Percentiles rank a stretch among this genome's conserved stretches.
These are phyloP conservation scores for Cladophialophora immunda DNA, from an alignment of 2,329 filamentous ascomycete species.

Conservation along the genomic window DNA sequence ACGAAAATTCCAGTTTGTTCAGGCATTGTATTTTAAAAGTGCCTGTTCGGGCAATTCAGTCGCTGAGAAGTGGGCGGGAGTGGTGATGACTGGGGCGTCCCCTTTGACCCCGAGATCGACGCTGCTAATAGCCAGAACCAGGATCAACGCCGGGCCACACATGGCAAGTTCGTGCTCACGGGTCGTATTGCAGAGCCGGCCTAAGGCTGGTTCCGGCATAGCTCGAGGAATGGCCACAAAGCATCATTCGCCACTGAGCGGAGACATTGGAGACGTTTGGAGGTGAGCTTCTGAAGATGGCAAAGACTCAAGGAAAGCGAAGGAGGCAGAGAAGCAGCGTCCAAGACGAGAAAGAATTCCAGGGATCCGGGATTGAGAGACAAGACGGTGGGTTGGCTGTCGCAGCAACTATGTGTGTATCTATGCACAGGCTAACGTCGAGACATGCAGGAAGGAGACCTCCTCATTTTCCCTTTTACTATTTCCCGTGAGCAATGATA, in stretches of 20 bases:
- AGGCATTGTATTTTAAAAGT: constrained; percentile 8
- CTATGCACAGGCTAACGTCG: neutral
- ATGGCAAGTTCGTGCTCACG: constrained; percentile 29
- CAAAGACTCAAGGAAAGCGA: neutral
- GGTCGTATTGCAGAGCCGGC: constrained; percentile 30
- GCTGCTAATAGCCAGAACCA: constrained; percentile 31
- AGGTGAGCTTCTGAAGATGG: constrained; percentile 8
- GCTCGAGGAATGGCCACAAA: constrained; percentile 5
- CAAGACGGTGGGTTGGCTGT: constrained; percentile 11
- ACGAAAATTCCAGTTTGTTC: constrained; percentile 12
- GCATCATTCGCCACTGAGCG: constrained; percentile 28
- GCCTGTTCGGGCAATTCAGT: constrained; percentile 1
- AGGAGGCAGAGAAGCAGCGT: neutral
- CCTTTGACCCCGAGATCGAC: constrained; percentile 20
- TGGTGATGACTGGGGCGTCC: constrained; percentile 10
- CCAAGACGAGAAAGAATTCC: constrained; percentile 1
- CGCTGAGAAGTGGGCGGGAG: constrained; percentile 1
- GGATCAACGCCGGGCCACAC: constrained; percentile 36
- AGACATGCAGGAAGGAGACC: constrained; percentile 10
- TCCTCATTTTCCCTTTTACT: neutral
- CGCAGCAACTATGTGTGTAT: neutral
- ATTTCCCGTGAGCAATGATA: neutral
- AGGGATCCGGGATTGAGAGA: constrained; percentile 21
- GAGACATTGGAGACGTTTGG: constrained; percentile 15
- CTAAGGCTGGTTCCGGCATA: constrained; percentile 30